These are phyloP conservation scores for Syncephalastrum racemosum DNA, from an alignment of 371 early-diverging fungal genomes.

Conservation along the genomic window DNA sequence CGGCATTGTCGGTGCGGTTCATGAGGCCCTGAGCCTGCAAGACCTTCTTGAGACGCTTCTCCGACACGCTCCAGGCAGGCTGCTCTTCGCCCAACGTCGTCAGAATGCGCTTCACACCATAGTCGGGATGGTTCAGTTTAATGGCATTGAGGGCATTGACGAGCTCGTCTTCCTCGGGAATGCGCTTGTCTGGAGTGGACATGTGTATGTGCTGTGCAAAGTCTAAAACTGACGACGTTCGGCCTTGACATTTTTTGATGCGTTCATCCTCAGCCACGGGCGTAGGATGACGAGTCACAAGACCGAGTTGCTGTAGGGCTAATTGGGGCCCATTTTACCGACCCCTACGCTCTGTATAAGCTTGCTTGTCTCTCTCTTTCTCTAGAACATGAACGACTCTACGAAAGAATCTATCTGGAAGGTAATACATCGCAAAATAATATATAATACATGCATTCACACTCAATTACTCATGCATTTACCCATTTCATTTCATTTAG, in stretches of 20 bases:
- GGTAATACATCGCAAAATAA: constrained; percentile 26
- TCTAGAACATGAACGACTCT: constrained; percentile 45
- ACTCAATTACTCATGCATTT: not conserved
- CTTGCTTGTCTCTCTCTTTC: not conserved
- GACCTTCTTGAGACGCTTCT: constrained; percentile 68
- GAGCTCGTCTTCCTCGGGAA: constrained; percentile 41
- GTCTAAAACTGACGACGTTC: not conserved
- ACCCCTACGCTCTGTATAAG: constrained; percentile 7
- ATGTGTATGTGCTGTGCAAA: not conserved
- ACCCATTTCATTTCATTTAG: constrained; percentile 17
- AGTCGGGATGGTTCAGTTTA: constrained; percentile 52
- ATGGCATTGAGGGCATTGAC: constrained; percentile 42
- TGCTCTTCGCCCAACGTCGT: constrained; percentile 40
- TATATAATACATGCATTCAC: constrained; percentile 4
- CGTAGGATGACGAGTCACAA: not conserved
- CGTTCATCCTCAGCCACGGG: constrained; percentile 1
- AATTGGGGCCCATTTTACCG: constrained; percentile 3
- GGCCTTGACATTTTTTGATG: not conserved
- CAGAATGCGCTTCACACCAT: constrained; percentile 61
- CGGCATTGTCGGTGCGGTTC: constrained; percentile 9
- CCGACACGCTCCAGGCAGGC: constrained; percentile 62
- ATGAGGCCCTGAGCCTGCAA: constrained; percentile 56
- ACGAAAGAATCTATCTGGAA: constrained; percentile 53
- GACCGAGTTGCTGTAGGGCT: too few species aligned
- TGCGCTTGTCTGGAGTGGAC: constrained; percentile 27